These are phyloP conservation scores for Leptographium flavum DNA, from an alignment of 2,329 filamentous ascomycete genomes.

Conservation along the genomic window DNA sequence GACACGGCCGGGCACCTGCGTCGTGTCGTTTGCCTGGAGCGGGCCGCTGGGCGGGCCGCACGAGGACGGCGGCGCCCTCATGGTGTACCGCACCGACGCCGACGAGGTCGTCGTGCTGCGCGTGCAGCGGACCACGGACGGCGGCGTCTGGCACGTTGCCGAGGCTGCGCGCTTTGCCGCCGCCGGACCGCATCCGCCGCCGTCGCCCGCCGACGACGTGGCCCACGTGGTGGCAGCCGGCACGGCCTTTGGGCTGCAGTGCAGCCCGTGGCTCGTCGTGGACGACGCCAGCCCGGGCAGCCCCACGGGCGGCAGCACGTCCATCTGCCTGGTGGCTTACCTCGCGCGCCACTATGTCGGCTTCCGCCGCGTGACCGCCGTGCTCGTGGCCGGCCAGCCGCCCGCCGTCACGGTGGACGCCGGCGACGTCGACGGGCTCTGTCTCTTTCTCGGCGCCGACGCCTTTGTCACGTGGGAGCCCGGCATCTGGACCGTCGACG, in stretches of 20 bases:
- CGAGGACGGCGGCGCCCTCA: slow-evolving; percentile 19
- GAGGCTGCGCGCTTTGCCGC: slow-evolving; percentile 36
- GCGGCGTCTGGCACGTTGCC: slow-evolving; percentile 28
- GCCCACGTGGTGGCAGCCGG: slow-evolving; percentile 31
- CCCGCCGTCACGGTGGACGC: slow-evolving; percentile 23
- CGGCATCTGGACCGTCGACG: slow-evolving; percentile 26
- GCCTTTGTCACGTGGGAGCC: slow-evolving; percentile 44
- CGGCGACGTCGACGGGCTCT: slow-evolving; percentile 31
- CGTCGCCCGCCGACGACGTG: slow-evolving; percentile 18
- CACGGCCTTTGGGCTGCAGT: slow-evolving; percentile 36
- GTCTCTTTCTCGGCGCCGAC: slow-evolving; percentile 34
- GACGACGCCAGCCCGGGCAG: slow-evolving; percentile 16
- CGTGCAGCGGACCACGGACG: slow-evolving; percentile 22
- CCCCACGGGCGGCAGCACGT: neutral
- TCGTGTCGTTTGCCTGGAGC: slow-evolving; percentile 39
- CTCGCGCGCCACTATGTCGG: slow-evolving; percentile 37
- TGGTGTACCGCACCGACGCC: slow-evolving; percentile 37
- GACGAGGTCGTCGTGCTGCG: slow-evolving; percentile 36
- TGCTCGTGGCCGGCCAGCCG: slow-evolving; percentile 5
- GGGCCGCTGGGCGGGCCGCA: slow-evolving; percentile 14
- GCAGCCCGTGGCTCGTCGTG: slow-evolving; percentile 35
- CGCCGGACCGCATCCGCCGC: slow-evolving; percentile 27
- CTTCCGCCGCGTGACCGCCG: slow-evolving; percentile 34
- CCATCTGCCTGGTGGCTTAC: slow-evolving; percentile 31
- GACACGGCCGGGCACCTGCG: slow-evolving; percentile 26